These are phyloP conservation scores for Scortechinia acanthostroma DNA, from an alignment of 2,329 filamentous ascomycete genomes.

Conservation along the genomic window DNA sequence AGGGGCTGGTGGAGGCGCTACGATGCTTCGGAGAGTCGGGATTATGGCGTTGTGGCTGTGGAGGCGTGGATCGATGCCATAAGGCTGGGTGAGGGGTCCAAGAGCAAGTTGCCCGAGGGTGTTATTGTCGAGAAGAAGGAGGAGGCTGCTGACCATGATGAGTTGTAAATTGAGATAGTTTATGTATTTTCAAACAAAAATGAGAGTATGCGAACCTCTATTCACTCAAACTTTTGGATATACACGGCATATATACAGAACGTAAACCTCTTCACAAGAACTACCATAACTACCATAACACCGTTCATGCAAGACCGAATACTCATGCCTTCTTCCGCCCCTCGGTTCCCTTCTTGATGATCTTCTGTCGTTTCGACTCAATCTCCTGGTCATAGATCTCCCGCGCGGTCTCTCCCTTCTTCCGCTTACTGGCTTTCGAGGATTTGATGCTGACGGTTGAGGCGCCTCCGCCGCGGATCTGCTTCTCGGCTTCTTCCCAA, in stretches of 20 bases:
- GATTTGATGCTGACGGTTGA: conserved; percentile 76
- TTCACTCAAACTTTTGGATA: background rate
- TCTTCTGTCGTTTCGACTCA: conserved; percentile 33
- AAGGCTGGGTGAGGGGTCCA: conserved; percentile 77
- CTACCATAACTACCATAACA: background rate
- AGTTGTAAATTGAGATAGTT: background rate
- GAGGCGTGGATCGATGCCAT: conserved; percentile 89
- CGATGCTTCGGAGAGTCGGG: conserved; percentile 34
- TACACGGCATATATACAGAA: background rate
- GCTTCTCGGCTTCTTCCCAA: conserved; percentile 69
- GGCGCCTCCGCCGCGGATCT: conserved; percentile 55
- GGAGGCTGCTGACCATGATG: conserved; percentile 17
- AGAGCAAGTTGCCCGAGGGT: conserved; percentile 65
- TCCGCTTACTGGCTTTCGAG: conserved; percentile 64
- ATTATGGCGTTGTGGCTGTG: conserved; percentile 51
- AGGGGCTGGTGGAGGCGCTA: conserved; percentile 80
- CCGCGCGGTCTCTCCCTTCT: conserved; percentile 50
- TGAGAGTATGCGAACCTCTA: background rate
- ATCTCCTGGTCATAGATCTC: conserved; percentile 58
- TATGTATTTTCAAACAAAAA: too few species aligned
- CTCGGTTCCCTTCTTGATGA: conserved; percentile 35
- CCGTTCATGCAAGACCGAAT: conserved; percentile 1
- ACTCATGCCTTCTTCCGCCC: background rate
- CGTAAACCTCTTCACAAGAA: background rate
- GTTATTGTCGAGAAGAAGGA: conserved; percentile 35